A percentile compares a stretch with the other conserved stretches of the same genome.
Conservation (phyloP, 2,329 filamentous ascomycete genomes). For the Byssochlamys sp. region DNA sequence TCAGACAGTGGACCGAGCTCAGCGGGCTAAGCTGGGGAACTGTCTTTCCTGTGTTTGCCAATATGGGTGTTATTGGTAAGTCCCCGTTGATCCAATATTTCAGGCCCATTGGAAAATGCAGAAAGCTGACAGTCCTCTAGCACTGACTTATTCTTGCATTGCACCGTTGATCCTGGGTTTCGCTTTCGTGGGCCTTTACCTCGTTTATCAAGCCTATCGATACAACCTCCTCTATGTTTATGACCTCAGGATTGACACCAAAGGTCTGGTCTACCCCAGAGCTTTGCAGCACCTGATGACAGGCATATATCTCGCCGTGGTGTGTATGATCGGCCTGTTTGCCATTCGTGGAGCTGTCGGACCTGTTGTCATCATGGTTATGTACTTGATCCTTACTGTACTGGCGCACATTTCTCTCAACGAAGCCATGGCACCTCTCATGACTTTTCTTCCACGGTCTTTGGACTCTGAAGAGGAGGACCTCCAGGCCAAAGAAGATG, state of each 20-base stretch:
- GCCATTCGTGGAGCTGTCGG: constrained; percentile 55
- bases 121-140: constrained; percentile 33
- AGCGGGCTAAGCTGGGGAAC: constrained; percentile 76
- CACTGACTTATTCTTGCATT: constrained; percentile 77
- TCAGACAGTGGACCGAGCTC: constrained; percentile 63
- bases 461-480: constrained; percentile 48
- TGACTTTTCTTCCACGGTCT: constrained; percentile 63
- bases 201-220: constrained; percentile 79
- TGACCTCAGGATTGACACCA: constrained; percentile 71
- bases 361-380: constrained; percentile 65
- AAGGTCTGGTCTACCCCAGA: constrained; percentile 76
- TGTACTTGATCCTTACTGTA: constrained; percentile 63
- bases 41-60: constrained; percentile 66
- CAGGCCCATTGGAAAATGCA: background rate
- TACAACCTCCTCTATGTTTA: constrained; percentile 86
- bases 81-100: constrained; percentile 4
- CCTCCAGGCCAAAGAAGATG: constrained; percentile 29
- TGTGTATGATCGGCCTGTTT: constrained; percentile 79
- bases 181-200: constrained; percentile 63
- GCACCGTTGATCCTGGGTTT: constrained; percentile 77
- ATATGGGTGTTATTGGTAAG: constrained; percentile 70
- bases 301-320: constrained; percentile 71
- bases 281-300: constrained; percentile 75
- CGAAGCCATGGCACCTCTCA: constrained; percentile 34
- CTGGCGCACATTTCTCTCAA: constrained; percentile 58